phyloP scores from a whole-genome alignment of 345 rosid species.

The Draba incana region DNA sequence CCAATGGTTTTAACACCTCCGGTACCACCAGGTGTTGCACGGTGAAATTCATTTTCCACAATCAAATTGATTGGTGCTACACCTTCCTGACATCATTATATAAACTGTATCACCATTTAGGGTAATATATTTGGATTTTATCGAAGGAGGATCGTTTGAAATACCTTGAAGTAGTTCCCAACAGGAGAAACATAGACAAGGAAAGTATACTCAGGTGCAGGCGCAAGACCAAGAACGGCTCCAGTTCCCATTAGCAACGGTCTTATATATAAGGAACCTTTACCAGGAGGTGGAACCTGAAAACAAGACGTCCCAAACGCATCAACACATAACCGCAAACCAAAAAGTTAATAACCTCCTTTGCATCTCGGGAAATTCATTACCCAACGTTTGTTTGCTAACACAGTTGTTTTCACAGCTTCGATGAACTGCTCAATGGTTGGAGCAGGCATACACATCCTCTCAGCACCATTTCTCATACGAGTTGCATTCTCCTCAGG shows the following conservation, averaged over 20 bases:
- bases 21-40: constrained; percentile 98
- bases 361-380: neutral
- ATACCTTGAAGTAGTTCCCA: constrained; percentile 94
- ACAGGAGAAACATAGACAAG: constrained; percentile 91
- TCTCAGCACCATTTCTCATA: constrained; percentile 85
- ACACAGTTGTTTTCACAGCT: constrained; percentile 80
- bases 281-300: constrained; percentile 91
- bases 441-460: constrained; percentile 97
- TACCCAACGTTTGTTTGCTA: constrained; percentile 99
- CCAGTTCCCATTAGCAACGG: constrained; percentile 97
- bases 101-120: neutral
- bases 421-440: constrained; percentile 82
- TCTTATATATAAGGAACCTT: constrained; percentile 88
- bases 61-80: constrained; percentile 54
- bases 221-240: constrained; percentile 97
- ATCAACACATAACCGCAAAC: constrained; percentile 16
- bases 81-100: constrained; percentile 68
- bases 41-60: constrained; percentile 46
- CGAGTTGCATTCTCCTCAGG: constrained; percentile 90
- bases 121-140: neutral
- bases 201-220: constrained; percentile 95
- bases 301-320: no score
- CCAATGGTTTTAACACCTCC: constrained; percentile 95
- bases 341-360: neutral
- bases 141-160: neutral